phyloP scores from a whole-genome alignment of 495 filamentous ascomycete genomes.

The Terfezia boudieri region DNA sequence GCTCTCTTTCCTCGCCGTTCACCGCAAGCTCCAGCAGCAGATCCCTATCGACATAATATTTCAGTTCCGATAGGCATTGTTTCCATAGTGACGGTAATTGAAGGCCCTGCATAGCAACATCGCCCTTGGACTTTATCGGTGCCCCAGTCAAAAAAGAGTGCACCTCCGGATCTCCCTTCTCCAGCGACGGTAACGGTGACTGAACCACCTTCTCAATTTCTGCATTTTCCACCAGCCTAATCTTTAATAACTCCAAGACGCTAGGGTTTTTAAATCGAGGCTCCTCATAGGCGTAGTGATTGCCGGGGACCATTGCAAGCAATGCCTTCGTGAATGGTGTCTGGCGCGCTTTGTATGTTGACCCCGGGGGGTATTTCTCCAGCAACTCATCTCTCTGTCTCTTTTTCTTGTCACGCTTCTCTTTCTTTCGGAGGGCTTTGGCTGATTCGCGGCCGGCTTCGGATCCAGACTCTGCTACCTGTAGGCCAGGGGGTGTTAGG shows the following conservation, averaged over 20 bases:
- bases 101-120: not conserved
- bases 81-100: not conserved
- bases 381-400: too few relatives aligned
- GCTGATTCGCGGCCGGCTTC: too few relatives aligned
- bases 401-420: too few relatives aligned
- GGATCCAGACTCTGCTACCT: too few relatives aligned
- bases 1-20: not conserved
- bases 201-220: not conserved
- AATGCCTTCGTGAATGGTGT: not conserved
- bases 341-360: too few relatives aligned
- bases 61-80: not conserved
- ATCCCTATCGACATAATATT: not conserved
- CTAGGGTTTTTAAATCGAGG: not conserved
- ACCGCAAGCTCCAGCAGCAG: not conserved
- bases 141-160: not conserved
- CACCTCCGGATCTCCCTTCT: not conserved
- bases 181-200: not conserved
- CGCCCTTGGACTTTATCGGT: too few relatives aligned
- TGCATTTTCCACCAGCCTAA: not conserved
- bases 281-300: not conserved
- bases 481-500: too few relatives aligned
- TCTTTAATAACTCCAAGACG: not conserved
- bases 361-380: too few relatives aligned
- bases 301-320: not conserved
- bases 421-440: too few relatives aligned